phyloP scores from a whole-genome alignment of 768 basidiomycete species.

The Mycena venus region DNA sequence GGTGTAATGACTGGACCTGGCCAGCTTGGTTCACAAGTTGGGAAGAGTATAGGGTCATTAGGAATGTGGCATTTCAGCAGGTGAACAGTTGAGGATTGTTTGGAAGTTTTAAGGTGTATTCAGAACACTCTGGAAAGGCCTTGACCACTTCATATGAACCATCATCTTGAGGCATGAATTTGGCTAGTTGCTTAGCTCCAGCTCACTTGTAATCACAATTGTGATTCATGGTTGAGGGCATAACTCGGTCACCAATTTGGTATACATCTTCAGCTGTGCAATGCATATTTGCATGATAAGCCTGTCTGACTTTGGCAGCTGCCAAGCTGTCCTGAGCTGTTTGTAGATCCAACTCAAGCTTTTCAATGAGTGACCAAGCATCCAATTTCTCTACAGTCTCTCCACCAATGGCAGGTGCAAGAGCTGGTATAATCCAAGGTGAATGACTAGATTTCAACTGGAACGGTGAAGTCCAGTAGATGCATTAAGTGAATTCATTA shows the following conservation, averaged over 20 bases:
- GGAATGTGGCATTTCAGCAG: not conserved
- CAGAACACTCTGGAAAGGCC: constrained; percentile 8
- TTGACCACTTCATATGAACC: constrained; percentile 14
- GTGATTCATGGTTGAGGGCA: constrained; percentile 1
- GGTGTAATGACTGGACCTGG: constrained; percentile 7
- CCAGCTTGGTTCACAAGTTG: not conserved
- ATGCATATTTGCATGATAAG: constrained; percentile 10
- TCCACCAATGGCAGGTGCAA: constrained; percentile 1
- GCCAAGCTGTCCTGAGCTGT: constrained; percentile 15
- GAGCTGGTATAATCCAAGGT: constrained; percentile 4
- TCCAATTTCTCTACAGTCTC: constrained; percentile 5
- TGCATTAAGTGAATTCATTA: constrained; percentile 38
- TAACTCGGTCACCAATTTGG: constrained; percentile 8
- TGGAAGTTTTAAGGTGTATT: constrained; percentile 10
- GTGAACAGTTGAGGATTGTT: constrained; percentile 26
- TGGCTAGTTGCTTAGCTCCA: too few species aligned
- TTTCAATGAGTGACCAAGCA: not conserved
- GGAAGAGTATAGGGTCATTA: not conserved
- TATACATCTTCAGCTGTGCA: not conserved
- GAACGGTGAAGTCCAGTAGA: constrained; percentile 30
- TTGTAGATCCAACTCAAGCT: constrained; percentile 16
- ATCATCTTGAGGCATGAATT: constrained; percentile 20
- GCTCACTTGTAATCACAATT: too few species aligned
- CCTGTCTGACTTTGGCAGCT: constrained; percentile 17
- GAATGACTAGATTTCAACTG: constrained; percentile 18